Percentiles rank a stretch among this genome's conserved stretches.
Conservation (phyloP, 2,329 filamentous ascomycete species). For the Hymenoscyphus linearis region DNA sequence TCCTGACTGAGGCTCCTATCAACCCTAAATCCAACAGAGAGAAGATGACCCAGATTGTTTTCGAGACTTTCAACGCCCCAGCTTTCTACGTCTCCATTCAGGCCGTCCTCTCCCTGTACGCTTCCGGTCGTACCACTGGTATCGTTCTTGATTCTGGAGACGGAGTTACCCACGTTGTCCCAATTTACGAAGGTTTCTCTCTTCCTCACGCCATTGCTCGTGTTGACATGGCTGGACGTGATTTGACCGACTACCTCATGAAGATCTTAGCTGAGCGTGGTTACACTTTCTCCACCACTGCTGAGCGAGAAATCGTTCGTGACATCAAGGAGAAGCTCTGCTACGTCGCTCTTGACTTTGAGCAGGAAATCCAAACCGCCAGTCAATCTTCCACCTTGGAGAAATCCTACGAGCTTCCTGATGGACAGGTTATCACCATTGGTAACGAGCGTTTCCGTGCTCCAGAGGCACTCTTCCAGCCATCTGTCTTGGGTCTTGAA, state of each 20-base stretch:
- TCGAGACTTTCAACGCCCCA: constrained; percentile 99
- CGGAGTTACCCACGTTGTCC: constrained; percentile 99
- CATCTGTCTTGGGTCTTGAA: constrained; percentile 74
- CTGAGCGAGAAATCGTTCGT: constrained; percentile 99
- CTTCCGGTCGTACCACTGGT: constrained; percentile 99
- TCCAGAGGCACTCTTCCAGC: constrained; percentile 81
- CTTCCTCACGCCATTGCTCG: constrained; percentile 99
- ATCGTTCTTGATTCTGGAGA: constrained; percentile 99
- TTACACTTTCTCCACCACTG: constrained; percentile 99
- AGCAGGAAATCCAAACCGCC: constrained; percentile 99
- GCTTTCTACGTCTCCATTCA: constrained; percentile 99
- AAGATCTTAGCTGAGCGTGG: constrained; percentile 99
- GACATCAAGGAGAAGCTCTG: constrained; percentile 99
- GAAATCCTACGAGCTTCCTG: constrained; percentile 99
- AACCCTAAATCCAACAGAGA: constrained; percentile 99
- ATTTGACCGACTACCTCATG: constrained; percentile 99
- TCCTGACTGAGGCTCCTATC: constrained; percentile 98
- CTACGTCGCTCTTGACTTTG: constrained; percentile 99
- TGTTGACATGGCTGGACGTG: constrained; percentile 99
- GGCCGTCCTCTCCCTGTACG: constrained; percentile 98
- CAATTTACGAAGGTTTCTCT: constrained; percentile 99
- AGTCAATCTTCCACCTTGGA: constrained; percentile 99
- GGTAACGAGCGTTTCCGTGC: constrained; percentile 99
- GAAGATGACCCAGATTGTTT: constrained; percentile 99
- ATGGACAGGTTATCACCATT: constrained; percentile 99